Base-by-base conservation (phyloP, 2,329 filamentous ascomycete species). In the Trichoderma sp. region DNA sequence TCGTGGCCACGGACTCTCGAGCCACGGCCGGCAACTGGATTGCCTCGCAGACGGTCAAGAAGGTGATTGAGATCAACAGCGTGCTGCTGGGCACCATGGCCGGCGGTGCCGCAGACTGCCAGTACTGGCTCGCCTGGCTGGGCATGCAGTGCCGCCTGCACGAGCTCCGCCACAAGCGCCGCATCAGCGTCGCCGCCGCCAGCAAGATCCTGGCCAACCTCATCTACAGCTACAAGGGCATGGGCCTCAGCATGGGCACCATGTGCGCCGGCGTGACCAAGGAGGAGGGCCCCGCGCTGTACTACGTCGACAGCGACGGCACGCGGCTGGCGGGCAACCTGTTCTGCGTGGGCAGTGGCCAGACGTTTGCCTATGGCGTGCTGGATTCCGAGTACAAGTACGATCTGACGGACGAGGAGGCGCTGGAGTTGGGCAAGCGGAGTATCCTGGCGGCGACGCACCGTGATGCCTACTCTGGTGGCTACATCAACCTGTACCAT, bases 21-120 rank as follows among this genome's bases (percentile, higher is more conserved):
- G 96, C 96, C 70, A 97, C 96, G 59, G 95, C 96, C 34, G 96
- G 96, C 77, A 96, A 96, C 88, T 99, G 96, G 96, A 99, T 99
- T 82, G 96, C 96, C 74, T 97, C 93, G 83, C 96, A 99, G 87
- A 99, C 96, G 66, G 96, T 99, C 79, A 99, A 99, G 90, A 99
- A 99, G 87, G 96, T 99, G 75, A 98, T 99, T 79, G 94, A 97
- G 87, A 97, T 97, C 86, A 97, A 97, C 85, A 93, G 87, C 82
- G 91, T 91, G 81, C 87, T 99, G 82, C 84, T 99, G 77, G 96
- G 96, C 73, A 99, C 96, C 75, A 97, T 99, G 95, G 96, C 96
- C 72, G 96, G 96, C 81, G 96, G 96, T 83, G 96, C 96, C 78
- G 96, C 96, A 81, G 96, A 99, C 83, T 99, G 96, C 83, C 96